Evolutionary conservation across 805 yeast species (phyloP), one percentile per base, ranked within the genome.

Genomic region (Cyberlindnera samutprakarnensis): DNA sequence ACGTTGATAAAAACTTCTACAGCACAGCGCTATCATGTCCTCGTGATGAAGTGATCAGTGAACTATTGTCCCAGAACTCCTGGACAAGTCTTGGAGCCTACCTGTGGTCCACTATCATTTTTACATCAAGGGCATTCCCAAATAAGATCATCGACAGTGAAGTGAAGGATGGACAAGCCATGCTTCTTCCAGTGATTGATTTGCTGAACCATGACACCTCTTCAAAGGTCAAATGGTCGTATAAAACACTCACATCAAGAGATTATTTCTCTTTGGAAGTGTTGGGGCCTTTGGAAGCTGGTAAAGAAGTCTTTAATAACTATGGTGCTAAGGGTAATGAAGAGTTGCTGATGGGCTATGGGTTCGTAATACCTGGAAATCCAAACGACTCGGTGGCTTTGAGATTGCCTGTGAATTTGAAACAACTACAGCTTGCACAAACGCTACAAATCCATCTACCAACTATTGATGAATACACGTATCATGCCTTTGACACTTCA

Each of bases 311-410:
- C 1, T 79, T 58, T 51, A 87, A 88, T 50, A 87, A 87, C 56
- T 87, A 87, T 52, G 96, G 96, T 2, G 78, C 81, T 18, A 88
- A 88, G 51, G 88, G 95, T 2, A 87, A 87, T 47, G 95, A 86
- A 44, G 96, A 87, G 52, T 56, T 87, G 13, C 57, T 87, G 5
- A 59, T 80, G 51, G 94, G 90, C 0, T 88, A 87, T 52, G 94
- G 84, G 6, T 88, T 79, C 54, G 69, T 70, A 32, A 44, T 40
- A 30, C 46, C 35, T 31, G 57, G 68, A 32, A 83, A 83, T 44
- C 58, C 62, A 4, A 77, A 75, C 29, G 88, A 81, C 42, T 59
- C 73, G 2, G 68, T 78, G 3, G 78, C 81, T 4, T 64, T 87
- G 33, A 69, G 75, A 28, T 62, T 85, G 27, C 75, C 72, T 43